phyloP scores from a whole-genome alignment of 1,284 basidiomycete genomes.

The Coriolopsis trogii region DNA sequence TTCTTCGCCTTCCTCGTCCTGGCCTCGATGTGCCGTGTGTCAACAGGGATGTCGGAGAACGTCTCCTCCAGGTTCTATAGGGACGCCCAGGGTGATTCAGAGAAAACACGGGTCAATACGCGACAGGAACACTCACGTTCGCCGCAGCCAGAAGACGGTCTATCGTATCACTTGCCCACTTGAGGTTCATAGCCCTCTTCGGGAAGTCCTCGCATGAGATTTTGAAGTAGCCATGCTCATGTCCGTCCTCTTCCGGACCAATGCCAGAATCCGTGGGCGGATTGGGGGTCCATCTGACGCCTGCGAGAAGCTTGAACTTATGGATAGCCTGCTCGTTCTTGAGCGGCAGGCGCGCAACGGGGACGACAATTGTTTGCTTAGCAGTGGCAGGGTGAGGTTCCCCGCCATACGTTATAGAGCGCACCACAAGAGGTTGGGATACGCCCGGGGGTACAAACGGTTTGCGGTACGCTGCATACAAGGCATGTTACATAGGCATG shows the following conservation, averaged over 20 bases:
- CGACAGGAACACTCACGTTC: conserved; percentile 60
- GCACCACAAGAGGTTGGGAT: conserved; percentile 64
- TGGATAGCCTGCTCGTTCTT: conserved; percentile 63
- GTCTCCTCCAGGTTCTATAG: conserved; percentile 51
- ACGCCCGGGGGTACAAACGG: conserved; percentile 69
- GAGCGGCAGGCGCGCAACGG: conserved; percentile 74
- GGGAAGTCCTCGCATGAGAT: conserved; percentile 86
- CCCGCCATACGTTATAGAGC: conserved; percentile 77
- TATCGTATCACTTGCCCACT: conserved; percentile 82
- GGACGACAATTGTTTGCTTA: conserved; percentile 74
- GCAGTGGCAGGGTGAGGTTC: conserved; percentile 69
- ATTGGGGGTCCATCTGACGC: conserved; percentile 78
- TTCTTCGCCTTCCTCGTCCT: conserved; percentile 70
- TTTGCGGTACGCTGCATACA: conserved; percentile 69
- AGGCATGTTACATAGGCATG: conserved; percentile 6
- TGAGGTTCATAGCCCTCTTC: conserved; percentile 79
- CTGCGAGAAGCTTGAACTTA: conserved; percentile 82
- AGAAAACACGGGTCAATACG: neutral
- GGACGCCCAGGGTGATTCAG: neutral
- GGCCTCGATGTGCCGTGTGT: conserved; percentile 75
- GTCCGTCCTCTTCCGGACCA: conserved; percentile 42
- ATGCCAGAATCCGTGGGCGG: conserved; percentile 71
- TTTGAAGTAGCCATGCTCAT: conserved; percentile 79
- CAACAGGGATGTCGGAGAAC: conserved; percentile 72
- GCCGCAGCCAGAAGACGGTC: conserved; percentile 74